These are phyloP conservation scores for Gracilaria vermiculophylla DNA, from an alignment of 23 red algal genomes.

Conservation along the genomic window DNA sequence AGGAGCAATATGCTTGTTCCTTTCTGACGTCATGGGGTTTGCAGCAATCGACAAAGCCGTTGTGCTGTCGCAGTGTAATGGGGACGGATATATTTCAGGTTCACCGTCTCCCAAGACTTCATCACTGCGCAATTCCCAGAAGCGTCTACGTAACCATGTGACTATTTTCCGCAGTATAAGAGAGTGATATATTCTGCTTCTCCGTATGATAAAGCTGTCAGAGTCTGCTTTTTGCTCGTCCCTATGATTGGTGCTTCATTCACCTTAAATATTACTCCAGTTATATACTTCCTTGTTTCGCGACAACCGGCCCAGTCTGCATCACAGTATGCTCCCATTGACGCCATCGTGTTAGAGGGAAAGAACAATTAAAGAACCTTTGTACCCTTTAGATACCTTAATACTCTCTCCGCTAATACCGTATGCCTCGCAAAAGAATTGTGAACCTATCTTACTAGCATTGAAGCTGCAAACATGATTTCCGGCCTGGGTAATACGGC, in stretches of 20 bases:
- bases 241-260: conserved; percentile 21
- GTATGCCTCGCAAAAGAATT: neutral
- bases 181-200: conserved; percentile 49
- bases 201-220: conserved; percentile 2
- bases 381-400: conserved; percentile 9
- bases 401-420: neutral
- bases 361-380: neutral
- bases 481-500: neutral
- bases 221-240: neutral
- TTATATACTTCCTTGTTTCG: neutral
- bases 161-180: neutral
- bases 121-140: neutral
- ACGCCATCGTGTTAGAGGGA: neutral
- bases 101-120: neutral
- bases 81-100: neutral
- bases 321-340: conserved; percentile 24
- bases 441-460: neutral
- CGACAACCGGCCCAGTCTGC: conserved; percentile 27
- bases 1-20: conserved; percentile 29
- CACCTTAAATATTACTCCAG: neutral
- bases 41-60: neutral
- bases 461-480: conserved; percentile 4
- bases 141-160: neutral
- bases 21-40: neutral
- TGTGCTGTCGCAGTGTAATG: neutral